A percentile compares a stretch with the other conserved stretches of the same genome.
Conservation (phyloP, 148 eudicot species). For the Rhododendron ferrugineum region DNA sequence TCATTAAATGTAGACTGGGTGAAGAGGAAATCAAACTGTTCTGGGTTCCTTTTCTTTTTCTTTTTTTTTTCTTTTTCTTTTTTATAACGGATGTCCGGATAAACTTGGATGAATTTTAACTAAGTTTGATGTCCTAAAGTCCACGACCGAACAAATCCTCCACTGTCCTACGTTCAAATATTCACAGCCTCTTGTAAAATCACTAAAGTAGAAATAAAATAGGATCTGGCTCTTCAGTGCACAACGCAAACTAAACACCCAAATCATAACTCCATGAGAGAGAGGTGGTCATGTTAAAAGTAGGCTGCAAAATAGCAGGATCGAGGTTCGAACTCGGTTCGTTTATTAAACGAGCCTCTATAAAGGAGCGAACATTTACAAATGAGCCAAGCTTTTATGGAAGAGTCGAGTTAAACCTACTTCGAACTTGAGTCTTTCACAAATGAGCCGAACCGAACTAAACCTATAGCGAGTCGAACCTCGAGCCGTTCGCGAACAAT, state of each 20-base stretch:
- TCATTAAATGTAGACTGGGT: neutral
- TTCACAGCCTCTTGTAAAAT: neutral
- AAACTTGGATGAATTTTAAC: no score
- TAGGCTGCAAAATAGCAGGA: neutral
- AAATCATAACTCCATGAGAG: neutral
- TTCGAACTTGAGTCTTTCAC: neutral
- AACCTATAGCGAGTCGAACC: neutral
- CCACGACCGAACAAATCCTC: no score
- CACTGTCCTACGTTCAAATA: neutral
- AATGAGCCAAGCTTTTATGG: neutral
- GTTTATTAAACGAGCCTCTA: neutral
- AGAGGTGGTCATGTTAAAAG: neutral
- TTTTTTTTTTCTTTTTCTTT: no score
- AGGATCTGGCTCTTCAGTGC: neutral
- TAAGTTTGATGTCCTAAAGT: no score
- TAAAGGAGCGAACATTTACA: neutral
- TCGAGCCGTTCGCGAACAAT: no score
- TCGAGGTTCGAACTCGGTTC: neutral
- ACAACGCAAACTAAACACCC: neutral
- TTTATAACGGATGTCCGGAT: no score
- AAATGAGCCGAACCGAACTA: no score
- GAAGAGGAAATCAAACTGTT: neutral
- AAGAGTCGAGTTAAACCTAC: neutral
- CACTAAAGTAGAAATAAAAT: neutral
- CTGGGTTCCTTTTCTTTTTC: no score